Base-by-base conservation (phyloP, 2,329 filamentous ascomycete species). In the Diaporthe sp. region DNA sequence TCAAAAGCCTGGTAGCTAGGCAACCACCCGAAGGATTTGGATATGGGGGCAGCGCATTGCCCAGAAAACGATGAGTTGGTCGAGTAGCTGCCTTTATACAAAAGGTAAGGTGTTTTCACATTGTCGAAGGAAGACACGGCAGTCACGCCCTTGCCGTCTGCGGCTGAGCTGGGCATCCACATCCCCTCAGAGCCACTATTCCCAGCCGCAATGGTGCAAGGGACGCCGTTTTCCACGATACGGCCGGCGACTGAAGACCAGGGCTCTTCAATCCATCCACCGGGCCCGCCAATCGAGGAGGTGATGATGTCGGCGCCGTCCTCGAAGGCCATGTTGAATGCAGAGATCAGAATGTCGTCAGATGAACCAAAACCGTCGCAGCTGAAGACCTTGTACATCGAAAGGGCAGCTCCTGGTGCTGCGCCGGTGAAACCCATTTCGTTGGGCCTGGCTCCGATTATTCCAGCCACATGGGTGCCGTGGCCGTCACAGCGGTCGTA, bases 381-480 rank as follows among this genome's bases (percentile, higher is more conserved):
- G 45, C 81, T 81, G 71, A 84, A 82, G 28, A 84, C 82, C 64
- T 82, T 81, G 78, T 86, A 87, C 70, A 82, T 81, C 28, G 83
- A 85, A 8, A 87, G 77, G 8, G 81, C 83, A 6, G 83, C 85
- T 68, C 82, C 83, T 0, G 84, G 85, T 0, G 84, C 84, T 13
- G 83, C 85, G 54, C 85, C 85, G 28, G 82, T 82, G 76, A 86
- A 84, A 42, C 82, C 81, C 50, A 82, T 81, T 0, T 78, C 78
- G 75, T 85, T 83, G 15, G 80, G 77, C 72, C 85, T 82, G 5
- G 86, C 86, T 52, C 83, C 86, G 68, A 88, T 84, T 72, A 86
- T 86, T 52, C 87, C 86, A 12, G 86, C 82, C 35, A 86, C 83
- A 74, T 86, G 85, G 0, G 86, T 87, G 3, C 86, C 85, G 77